Base-by-base conservation (phyloP, 139 green algal genomes). In the Astrephomene gubernaculifera region DNA sequence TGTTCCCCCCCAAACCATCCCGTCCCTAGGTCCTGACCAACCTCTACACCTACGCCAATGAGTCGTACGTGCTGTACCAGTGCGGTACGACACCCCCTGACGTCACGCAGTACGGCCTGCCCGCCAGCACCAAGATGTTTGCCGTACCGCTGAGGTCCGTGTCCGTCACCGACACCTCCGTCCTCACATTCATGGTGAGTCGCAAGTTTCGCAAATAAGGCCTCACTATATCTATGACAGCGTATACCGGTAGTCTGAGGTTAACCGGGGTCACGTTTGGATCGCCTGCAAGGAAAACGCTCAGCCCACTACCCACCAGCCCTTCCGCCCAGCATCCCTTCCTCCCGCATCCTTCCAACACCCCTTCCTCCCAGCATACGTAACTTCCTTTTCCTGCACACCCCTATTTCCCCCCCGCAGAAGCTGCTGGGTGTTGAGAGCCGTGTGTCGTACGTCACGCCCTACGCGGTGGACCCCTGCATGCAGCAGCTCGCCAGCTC, bases 11-110 rank as follows among this genome's bases (percentile, higher is more conserved):
- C n/a, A n/a, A n/a, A n/a, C n/a, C n/a, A n/a, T n/a, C n/a, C n/a
- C n/a, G n/a, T 10, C 63, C 31, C 29, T 80, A 97, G 91, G 86
- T 97, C 4, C 90, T 97, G 29, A 89, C 5, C 60, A 61, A 45
- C 57, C 38, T 54, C 7, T 94, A 94, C 63, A 72, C 54, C 1
- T 65, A 84, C 6, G 80, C 73, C 1, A 87, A 90, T n/a, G 90
- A 97, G 89, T 92, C 92, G 12, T 98, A 97, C 76, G 79, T 98
- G 38, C 92, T 98, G 36, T 95, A 93, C 89, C 93, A 95, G 76
- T 98, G 95, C 74, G 95, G 95, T 10, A 89, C 91, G 5, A 43
- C 64, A 1, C 49, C 29, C 1, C 91, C 93, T 12, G 31, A 83
- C 4, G 38, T 35, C 8, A 52, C 65, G 39, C 17, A 33, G 10